Conservation (phyloP, 768 basidiomycete genomes). For the Macrocybe gigantea region DNA sequence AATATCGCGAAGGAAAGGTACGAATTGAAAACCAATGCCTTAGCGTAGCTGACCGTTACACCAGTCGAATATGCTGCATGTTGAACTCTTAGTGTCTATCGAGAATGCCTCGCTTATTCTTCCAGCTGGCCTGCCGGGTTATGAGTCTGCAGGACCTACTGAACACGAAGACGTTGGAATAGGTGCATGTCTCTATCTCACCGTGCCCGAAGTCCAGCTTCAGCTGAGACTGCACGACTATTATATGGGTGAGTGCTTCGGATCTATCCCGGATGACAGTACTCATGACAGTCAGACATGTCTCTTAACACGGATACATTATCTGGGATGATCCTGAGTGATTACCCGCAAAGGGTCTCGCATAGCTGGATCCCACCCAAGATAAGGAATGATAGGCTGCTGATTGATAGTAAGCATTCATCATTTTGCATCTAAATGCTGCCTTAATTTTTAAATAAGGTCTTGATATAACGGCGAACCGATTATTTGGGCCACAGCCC, state of each 20-base stretch:
- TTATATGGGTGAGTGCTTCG: conserved; percentile 64
- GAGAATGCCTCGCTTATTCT: conserved; percentile 50
- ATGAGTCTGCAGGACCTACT: conserved; percentile 28
- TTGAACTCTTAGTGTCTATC: conserved; percentile 52
- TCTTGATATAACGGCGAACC: conserved; percentile 73
- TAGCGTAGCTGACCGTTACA: not conserved
- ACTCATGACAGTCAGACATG: conserved; percentile 48
- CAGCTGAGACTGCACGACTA: conserved; percentile 79
- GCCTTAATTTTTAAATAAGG: conserved; percentile 33
- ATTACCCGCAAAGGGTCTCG: conserved; percentile 40
- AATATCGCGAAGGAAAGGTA: conserved; percentile 79
- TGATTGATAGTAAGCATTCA: conserved; percentile 38
- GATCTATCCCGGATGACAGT: not conserved
- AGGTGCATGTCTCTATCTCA: conserved; percentile 50
- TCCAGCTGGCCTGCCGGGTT: conserved; percentile 65
- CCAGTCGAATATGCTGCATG: conserved; percentile 84
- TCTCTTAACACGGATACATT: conserved; percentile 67
- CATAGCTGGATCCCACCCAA: conserved; percentile 14
- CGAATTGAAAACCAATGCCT: conserved; percentile 8
- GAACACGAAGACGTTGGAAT: conserved; percentile 28
- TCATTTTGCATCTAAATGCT: not conserved
- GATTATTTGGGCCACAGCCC: conserved; percentile 87
- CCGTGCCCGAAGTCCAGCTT: conserved; percentile 65
- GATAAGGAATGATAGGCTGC: conserved; percentile 30
- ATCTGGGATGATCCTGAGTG: conserved; percentile 39